phyloP scores from a whole-genome alignment of 768 basidiomycete genomes.

The Tylopilus rubrobrunneus region DNA sequence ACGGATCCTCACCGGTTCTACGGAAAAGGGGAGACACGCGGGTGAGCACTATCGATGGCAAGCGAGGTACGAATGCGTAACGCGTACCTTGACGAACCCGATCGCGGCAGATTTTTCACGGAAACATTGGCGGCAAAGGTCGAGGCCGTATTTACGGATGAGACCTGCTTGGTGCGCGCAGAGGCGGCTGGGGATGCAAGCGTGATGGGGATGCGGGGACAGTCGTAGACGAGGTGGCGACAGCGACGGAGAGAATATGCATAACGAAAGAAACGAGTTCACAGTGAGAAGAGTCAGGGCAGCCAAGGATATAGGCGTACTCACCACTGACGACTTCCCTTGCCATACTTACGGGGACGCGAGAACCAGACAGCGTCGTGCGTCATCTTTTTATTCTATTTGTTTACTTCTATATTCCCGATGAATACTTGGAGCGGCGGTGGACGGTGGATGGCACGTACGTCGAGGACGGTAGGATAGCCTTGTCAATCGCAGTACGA shows the following conservation, averaged over 20 bases:
- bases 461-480: constrained; percentile 6
- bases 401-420: neutral
- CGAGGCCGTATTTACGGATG: constrained; percentile 95
- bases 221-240: neutral
- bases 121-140: constrained; percentile 98
- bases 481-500: neutral
- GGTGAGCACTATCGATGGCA: neutral
- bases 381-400: constrained; percentile 83
- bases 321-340: constrained; percentile 93
- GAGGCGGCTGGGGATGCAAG: constrained; percentile 61
- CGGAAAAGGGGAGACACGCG: neutral
- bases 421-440: neutral
- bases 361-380: constrained; percentile 99
- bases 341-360: constrained; percentile 91
- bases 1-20: constrained; percentile 43
- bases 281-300: neutral
- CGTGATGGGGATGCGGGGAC: neutral
- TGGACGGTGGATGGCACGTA: neutral
- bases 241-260: neutral
- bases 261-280: neutral
- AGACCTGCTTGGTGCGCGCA: constrained; percentile 97
- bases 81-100: constrained; percentile 88
- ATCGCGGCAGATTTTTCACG: constrained; percentile 92
- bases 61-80: neutral
- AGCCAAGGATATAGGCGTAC: constrained; percentile 22